Evolutionary conservation across 1,284 basidiomycete species (phyloP), one percentile per base, ranked within the genome.

Genomic region (Apiotrichum porosum): DNA sequence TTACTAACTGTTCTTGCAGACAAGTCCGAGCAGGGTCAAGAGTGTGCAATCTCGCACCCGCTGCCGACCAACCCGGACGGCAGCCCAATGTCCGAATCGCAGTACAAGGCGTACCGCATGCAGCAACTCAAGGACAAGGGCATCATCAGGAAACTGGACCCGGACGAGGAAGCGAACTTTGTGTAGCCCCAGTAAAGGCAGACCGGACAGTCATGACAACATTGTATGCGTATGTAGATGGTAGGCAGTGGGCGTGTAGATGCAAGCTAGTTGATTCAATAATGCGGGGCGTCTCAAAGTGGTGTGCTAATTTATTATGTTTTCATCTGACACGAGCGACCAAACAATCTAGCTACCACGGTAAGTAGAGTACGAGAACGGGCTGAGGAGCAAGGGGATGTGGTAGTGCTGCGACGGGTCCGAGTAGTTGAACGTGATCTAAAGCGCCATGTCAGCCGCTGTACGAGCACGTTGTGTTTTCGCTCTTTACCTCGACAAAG

Each of bases 351-450:
- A 89, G 70, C 86, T 90, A 17, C 91, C 91, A 54, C 89, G 79
- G 69, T 94, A 94, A 6, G 92, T 94, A 15, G 91, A 92, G 71
- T 85, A 97, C 1, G 86, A 87, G 74, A 85, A 92, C 6, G 91
- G 91, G 67, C 87, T 92, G 62, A 97, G 83, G 23, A 97, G 74
- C 14, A 97, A 78, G 0, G 92, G 92, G 53, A 97, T 86, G 62
- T 95, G 91, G 66, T 92, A 86, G 63, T 94, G 90, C 61, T 90
- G 84, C 34, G 77, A 68, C 6, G 85, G 81, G 54, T 83, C 79
- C 44, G 78, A 75, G 44, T 89, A 79, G 36, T 78, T 76, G 69
- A 92, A 92, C 0, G 80, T 79, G 55, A 92, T 85, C 88, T 92
- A 57, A 5, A 13, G 40, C n/a, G 26, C 26, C 26, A 28, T 28